phyloP scores from a whole-genome alignment of 2,329 filamentous ascomycete species.

The Trichoderma sp. region DNA sequence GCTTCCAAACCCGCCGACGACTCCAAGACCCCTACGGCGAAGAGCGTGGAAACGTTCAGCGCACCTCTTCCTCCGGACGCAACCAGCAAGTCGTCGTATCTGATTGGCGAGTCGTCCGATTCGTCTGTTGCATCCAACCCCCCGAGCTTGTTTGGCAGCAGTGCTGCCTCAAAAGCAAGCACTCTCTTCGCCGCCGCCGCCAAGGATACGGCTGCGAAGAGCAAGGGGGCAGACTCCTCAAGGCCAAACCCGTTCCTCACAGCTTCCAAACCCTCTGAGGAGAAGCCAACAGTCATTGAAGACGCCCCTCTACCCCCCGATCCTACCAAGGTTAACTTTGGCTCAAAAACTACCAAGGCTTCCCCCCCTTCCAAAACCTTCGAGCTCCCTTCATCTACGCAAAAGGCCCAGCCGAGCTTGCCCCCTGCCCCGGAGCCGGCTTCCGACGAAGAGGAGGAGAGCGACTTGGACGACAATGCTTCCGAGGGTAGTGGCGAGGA shows the following conservation, averaged over 20 bases:
- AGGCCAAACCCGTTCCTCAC: slow-evolving; percentile 42
- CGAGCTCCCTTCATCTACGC: slow-evolving; percentile 38
- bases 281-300: slow-evolving; percentile 30
- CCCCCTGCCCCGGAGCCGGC: slow-evolving; percentile 45
- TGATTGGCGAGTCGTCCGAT: slow-evolving; percentile 54
- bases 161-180: slow-evolving; percentile 37
- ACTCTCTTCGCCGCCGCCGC: slow-evolving; percentile 48
- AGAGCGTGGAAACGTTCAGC: slow-evolving; percentile 43
- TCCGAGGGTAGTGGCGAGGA: slow-evolving; percentile 54
- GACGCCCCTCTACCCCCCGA: slow-evolving; percentile 51
- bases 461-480: slow-evolving; percentile 47
- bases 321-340: slow-evolving; percentile 37
- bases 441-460: slow-evolving; percentile 47
- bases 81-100: slow-evolving; percentile 56
- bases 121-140: slow-evolving; percentile 51
- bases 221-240: slow-evolving; percentile 33
- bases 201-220: slow-evolving; percentile 29
- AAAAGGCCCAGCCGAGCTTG: slow-evolving; percentile 39
- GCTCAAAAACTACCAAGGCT: slow-evolving; percentile 41
- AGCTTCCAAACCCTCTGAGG: slow-evolving; percentile 34
- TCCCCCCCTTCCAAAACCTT: slow-evolving; percentile 46
- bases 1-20: slow-evolving; percentile 33
- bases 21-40: slow-evolving; percentile 42
- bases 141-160: slow-evolving; percentile 37
- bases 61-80: slow-evolving; percentile 57